Percentiles rank a stretch among this genome's conserved stretches.
phyloP scores from a whole-genome alignment of 768 basidiomycete genomes.

The Solioccasus polychromus region DNA sequence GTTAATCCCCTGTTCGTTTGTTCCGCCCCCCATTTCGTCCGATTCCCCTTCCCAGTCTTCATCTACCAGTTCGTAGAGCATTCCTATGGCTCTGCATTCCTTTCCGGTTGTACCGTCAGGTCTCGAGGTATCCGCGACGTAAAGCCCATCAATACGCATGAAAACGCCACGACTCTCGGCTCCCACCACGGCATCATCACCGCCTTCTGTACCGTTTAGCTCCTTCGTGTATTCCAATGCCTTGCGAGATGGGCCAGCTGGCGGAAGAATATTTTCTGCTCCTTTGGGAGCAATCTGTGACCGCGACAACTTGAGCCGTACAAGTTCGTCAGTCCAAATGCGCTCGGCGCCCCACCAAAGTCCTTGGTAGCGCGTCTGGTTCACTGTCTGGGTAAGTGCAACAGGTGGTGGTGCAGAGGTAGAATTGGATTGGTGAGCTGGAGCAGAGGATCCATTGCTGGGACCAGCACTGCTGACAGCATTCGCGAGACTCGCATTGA shows the following conservation, averaged over 20 bases:
- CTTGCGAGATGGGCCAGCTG: slow-evolving; percentile 51
- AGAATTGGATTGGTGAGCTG: slow-evolving; percentile 1
- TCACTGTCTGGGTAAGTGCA: slow-evolving; percentile 30
- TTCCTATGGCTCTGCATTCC: slow-evolving; percentile 69
- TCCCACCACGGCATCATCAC: slow-evolving; percentile 16
- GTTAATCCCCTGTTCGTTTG: not conserved
- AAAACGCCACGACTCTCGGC: slow-evolving; percentile 56
- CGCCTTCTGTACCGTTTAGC: slow-evolving; percentile 4
- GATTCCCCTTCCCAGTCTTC: slow-evolving; percentile 53
- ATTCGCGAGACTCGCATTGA: slow-evolving; percentile 36
- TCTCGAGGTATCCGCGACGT: slow-evolving; percentile 53
- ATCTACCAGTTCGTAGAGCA: slow-evolving; percentile 77
- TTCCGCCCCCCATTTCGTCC: slow-evolving; percentile 14
- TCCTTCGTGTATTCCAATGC: slow-evolving; percentile 28
- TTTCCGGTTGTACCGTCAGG: slow-evolving; percentile 40
- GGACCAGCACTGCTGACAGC: slow-evolving; percentile 1
- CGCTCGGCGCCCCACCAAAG: slow-evolving; percentile 90
- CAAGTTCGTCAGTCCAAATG: slow-evolving; percentile 83
- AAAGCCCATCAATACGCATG: slow-evolving; percentile 65
- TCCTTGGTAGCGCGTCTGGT: slow-evolving; percentile 68
- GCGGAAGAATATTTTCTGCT: slow-evolving; percentile 53
- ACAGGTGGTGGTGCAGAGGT: slow-evolving; percentile 16
- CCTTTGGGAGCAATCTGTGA: slow-evolving; percentile 66
- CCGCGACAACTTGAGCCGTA: slow-evolving; percentile 72
- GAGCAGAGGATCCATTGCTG: slow-evolving; percentile 1